A percentile compares a stretch with the other conserved stretches of the same genome.
phyloP scores from a whole-genome alignment of 1,284 basidiomycete species.

The Puccinia brachypodii region DNA sequence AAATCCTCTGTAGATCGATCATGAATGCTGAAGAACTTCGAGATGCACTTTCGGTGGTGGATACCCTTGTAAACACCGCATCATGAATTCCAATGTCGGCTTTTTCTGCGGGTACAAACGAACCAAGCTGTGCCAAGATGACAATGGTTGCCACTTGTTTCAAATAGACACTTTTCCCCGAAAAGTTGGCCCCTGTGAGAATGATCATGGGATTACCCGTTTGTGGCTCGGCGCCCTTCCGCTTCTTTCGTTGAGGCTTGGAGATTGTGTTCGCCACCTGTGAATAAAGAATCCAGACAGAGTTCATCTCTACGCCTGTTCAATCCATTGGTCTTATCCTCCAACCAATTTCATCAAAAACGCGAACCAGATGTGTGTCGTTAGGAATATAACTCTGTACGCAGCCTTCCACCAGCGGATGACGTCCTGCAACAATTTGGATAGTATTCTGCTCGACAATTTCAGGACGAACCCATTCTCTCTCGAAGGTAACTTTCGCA shows the following conservation, averaged over 20 bases:
- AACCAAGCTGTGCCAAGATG: slow-evolving; percentile 87
- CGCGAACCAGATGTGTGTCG: slow-evolving; percentile 37
- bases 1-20: slow-evolving; percentile 44
- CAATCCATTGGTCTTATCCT: background rate
- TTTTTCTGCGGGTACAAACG: slow-evolving; percentile 81
- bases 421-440: slow-evolving; percentile 33
- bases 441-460: slow-evolving; percentile 30
- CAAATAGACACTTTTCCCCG: slow-evolving; percentile 78
- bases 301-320: background rate
- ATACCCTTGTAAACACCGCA: slow-evolving; percentile 71
- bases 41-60: slow-evolving; percentile 37
- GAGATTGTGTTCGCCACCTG: slow-evolving; percentile 2
- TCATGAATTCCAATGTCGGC: slow-evolving; percentile 87
- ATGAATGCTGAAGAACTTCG: slow-evolving; percentile 41
- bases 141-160: slow-evolving; percentile 87
- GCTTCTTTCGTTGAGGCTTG: background rate
- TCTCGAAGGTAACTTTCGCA: slow-evolving; percentile 18
- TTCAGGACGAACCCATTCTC: slow-evolving; percentile 38
- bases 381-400: slow-evolving; percentile 40
- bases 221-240: background rate
- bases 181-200: slow-evolving; percentile 45
- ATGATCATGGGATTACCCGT: slow-evolving; percentile 31
- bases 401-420: slow-evolving; percentile 46
- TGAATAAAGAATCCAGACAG: background rate
- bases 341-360: background rate